Conservation (phyloP, 495 filamentous ascomycete genomes). For the Cercophora scortea region DNA sequence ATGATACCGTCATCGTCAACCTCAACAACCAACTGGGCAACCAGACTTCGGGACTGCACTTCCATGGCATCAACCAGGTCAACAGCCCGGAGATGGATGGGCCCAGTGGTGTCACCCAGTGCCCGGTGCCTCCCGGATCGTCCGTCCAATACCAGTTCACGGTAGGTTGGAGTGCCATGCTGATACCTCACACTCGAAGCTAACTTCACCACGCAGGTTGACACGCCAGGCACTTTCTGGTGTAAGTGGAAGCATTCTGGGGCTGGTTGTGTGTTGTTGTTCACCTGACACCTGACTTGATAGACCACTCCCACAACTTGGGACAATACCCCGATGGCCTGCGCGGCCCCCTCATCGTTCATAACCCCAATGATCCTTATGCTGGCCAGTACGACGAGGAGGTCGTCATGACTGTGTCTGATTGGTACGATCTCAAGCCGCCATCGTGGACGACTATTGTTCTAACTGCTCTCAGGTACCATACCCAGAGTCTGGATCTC, state of each 20-base stretch:
- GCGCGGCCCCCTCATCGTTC: slow-evolving; percentile 63
- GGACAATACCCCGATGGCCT: slow-evolving; percentile 73
- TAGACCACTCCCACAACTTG: slow-evolving; percentile 64
- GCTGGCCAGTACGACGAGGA: slow-evolving; percentile 60
- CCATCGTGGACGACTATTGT: slow-evolving; percentile 5
- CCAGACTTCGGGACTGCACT: slow-evolving; percentile 67
- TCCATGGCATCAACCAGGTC: slow-evolving; percentile 72
- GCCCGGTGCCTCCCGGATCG: slow-evolving; percentile 55
- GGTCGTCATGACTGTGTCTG: slow-evolving; percentile 46
- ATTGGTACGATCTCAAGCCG: slow-evolving; percentile 40
- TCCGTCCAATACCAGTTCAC: slow-evolving; percentile 61
- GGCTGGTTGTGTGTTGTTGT: no score
- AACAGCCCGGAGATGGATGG: slow-evolving; percentile 70
- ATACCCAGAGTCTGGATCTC: slow-evolving; percentile 45
- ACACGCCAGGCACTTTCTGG: slow-evolving; percentile 69
- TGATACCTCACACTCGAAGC: neutral
- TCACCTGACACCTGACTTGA: no score
- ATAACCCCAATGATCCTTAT: slow-evolving; percentile 59
- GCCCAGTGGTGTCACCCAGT: slow-evolving; percentile 59
- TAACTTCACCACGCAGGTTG: slow-evolving; percentile 31
- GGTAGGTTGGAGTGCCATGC: slow-evolving; percentile 28
- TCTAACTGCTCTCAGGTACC: slow-evolving; percentile 52
- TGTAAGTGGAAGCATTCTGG: slow-evolving; percentile 45
- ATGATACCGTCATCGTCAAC: slow-evolving; percentile 64
- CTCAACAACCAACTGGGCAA: slow-evolving; percentile 67